A percentile compares a stretch with the other conserved stretches of the same genome.
phyloP scores from a whole-genome alignment of 164 flowering plant species.

The Aristolochia californica region DNA sequence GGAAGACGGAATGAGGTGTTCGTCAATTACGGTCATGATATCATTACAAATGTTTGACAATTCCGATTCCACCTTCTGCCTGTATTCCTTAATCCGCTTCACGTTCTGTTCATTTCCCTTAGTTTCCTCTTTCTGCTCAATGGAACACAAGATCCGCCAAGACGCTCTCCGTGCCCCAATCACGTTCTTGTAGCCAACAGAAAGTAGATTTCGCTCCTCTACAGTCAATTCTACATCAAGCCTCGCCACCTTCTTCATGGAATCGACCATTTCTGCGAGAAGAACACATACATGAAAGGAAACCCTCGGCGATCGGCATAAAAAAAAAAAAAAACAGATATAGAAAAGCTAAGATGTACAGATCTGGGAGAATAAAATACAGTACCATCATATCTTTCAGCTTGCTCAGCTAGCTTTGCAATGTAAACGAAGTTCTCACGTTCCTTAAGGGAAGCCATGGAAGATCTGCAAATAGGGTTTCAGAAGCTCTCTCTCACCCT shows the following conservation, averaged over 20 bases:
- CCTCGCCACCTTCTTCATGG: conserved; percentile 51
- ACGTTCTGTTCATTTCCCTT: conserved; percentile 47
- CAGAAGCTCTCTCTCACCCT: not conserved
- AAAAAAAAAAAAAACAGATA: not conserved
- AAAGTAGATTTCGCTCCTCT: conserved; percentile 53
- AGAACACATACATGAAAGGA: not conserved
- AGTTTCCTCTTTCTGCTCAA: conserved; percentile 58
- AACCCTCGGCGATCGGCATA: not conserved
- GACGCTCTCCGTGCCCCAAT: conserved; percentile 56
- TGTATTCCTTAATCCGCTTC: conserved; percentile 45
- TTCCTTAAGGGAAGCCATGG: conserved; percentile 15
- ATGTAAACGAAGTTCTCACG: conserved; percentile 19
- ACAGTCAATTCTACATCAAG: conserved; percentile 49
- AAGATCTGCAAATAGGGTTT: conserved; percentile 8
- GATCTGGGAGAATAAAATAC: not conserved
- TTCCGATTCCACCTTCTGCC: conserved; percentile 50
- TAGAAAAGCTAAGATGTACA: not conserved
- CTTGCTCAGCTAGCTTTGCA: conserved; percentile 23
- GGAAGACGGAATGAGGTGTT: conserved; percentile 55
- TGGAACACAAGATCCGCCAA: conserved; percentile 58
- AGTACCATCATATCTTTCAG: conserved; percentile 22
- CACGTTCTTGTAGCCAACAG: conserved; percentile 64
- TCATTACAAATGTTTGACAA: conserved; percentile 38
- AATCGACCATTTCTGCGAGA: conserved; percentile 49
- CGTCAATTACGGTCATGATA: conserved; percentile 54